These are phyloP conservation scores for Peronosclerospora sorghi DNA, from an alignment of 352 stramenopile species.

Conservation along the genomic window DNA sequence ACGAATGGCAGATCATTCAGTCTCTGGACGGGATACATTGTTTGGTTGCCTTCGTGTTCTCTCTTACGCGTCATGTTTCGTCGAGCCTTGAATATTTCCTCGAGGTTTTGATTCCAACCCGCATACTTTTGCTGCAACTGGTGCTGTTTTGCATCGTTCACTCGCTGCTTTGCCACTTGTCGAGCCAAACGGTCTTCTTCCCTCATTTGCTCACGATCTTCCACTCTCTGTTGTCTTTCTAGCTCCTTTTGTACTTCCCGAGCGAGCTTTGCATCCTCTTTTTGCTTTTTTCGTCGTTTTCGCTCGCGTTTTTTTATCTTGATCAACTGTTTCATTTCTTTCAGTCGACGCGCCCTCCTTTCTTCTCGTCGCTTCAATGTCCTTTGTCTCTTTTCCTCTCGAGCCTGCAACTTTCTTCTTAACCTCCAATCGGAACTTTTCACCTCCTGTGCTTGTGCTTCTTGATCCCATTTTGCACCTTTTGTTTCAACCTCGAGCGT, in stretches of 20 bases:
- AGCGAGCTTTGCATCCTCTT: conserved; percentile 1
- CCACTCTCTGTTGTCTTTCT: conserved; percentile 4
- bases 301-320: neutral
- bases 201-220: conserved; percentile 8
- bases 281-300: neutral
- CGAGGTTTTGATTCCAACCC: neutral
- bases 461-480: neutral
- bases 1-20: conserved; percentile 13
- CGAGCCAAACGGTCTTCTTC: conserved; percentile 4
- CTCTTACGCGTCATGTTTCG: neutral
- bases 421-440: conserved; percentile 11
- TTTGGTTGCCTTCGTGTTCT: neutral
- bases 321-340: conserved; percentile 1
- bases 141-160: neutral
- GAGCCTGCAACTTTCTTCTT: conserved; percentile 7
- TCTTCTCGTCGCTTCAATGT: conserved; percentile 4
- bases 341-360: conserved; percentile 2
- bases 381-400: conserved; percentile 1
- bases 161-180: neutral
- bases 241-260: conserved; percentile 1
- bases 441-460: neutral
- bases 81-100: neutral
- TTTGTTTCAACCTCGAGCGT: conserved; percentile 3
- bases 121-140: neutral
- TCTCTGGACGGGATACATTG: conserved; percentile 7